Evolutionary conservation across 148 eudicot genomes (phyloP), one percentile per base, ranked within the genome.

Genomic region (Spergularia bocconei): DNA sequence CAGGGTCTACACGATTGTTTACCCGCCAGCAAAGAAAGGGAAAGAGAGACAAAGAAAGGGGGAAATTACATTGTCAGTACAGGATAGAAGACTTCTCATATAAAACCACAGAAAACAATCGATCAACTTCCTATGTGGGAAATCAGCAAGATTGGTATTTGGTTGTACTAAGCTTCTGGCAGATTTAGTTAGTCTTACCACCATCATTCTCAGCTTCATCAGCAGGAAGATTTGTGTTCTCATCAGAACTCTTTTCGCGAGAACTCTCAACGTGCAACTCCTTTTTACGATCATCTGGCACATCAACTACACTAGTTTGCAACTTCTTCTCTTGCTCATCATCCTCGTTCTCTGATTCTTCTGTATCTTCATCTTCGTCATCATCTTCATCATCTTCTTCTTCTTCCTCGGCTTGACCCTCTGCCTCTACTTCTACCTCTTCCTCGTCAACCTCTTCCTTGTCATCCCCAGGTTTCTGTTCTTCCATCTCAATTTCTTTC

Each of bases 331-430:
- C 79, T 29, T 53, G 25, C 60, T 80, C 79, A 70, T 70, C 79
- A 78, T 70, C 69, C 11, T 68, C 79, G 56, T 75, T 75, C 23
- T 79, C 81, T 20, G 65, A 73, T 10, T 70, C 83, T 60, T 53
- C 69, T 7, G 75, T 77, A 21, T 72, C 80, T 44, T 72, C 77
- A 5, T 77, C 73, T 7, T 51, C 77, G 0, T 54, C 80, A 7
- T 76, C 83, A n/a, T 71, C 67, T 0, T 70, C 75, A 16, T 44
- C 57, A 5, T 44, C 75, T 0, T 61, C 72, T 25, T 23, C 74
- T 13, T n/a, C 79, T 17, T 54, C 78, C 4, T 75, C 74, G 7
- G 38, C 62, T 6, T 55, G 59, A 6, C 56, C 76, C 25, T 36
- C 77, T 0, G 39, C 77, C 11, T 20, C 69, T 9, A 33, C 65